Evolutionary conservation across 176 grass and related monocot species (phyloP).

Genomic region (Cenchrus fungigraminus): DNA sequence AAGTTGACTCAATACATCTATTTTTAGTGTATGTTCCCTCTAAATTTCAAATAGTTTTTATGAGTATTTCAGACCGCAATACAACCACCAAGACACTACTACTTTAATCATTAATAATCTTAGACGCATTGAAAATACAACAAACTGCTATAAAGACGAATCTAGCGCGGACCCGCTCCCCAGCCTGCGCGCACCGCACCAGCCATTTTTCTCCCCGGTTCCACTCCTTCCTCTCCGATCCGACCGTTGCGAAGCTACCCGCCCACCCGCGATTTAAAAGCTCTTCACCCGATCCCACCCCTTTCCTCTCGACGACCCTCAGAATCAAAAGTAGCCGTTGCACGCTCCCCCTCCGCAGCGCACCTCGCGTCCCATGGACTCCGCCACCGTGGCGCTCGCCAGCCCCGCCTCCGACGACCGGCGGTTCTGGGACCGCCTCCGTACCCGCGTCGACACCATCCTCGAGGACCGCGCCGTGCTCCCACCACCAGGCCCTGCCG

Average conservation of each 20-base stretch:
- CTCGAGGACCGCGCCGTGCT: conserved; percentile 56
- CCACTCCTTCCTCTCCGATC: neutral
- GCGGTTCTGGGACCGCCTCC: conserved; percentile 73
- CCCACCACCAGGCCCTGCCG: neutral
- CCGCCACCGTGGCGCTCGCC: conserved; percentile 36
- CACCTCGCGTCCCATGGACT: conserved; percentile 53
- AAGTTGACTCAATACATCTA: too few relatives aligned
- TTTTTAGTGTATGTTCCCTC: too few relatives aligned
- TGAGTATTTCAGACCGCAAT: too few relatives aligned
- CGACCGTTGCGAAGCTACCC: conserved; percentile 47
- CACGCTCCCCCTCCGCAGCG: neutral
- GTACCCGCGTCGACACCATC: conserved; percentile 78
- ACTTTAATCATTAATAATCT: too few relatives aligned
- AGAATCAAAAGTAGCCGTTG: conserved; percentile 53
- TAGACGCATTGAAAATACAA: too few relatives aligned
- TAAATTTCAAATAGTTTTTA: too few relatives aligned
- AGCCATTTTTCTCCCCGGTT: too few relatives aligned
- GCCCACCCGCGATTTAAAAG: conserved; percentile 22
- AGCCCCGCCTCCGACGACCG: conserved; percentile 82
- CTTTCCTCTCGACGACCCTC: too few relatives aligned
- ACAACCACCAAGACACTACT: too few relatives aligned
- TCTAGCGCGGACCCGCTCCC: too few relatives aligned
- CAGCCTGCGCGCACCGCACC: too few relatives aligned
- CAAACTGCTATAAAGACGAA: too few relatives aligned
- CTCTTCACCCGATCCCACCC: neutral